phyloP scores from a whole-genome alignment of 2,329 filamentous ascomycete genomes.

The Ascochyta pisi region DNA sequence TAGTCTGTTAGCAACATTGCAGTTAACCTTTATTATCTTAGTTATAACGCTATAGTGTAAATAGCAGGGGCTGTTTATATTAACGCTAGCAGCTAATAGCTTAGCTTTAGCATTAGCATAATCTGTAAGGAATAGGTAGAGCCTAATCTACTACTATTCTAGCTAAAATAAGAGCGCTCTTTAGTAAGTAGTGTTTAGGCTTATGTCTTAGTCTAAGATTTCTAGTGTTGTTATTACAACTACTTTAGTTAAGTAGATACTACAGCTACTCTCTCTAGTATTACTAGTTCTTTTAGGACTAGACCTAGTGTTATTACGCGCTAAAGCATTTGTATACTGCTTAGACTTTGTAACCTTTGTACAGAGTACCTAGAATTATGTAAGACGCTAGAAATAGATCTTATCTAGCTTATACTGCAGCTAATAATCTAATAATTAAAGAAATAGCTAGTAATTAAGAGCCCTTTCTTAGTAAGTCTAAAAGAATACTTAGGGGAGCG shows the following conservation, averaged over 20 bases:
- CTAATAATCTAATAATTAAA: background rate
- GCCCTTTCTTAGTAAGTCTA: background rate
- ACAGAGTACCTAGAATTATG: background rate
- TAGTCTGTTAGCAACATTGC: background rate
- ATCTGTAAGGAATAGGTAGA: background rate
- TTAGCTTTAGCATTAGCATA: background rate
- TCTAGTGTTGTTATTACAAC: constrained; percentile 1
- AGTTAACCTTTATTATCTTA: background rate
- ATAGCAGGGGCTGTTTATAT: constrained; percentile 2
- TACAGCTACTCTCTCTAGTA: constrained; percentile 7
- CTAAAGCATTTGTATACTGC: background rate
- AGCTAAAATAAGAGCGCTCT: constrained; percentile 5
- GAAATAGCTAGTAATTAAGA: background rate
- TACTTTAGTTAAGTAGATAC: constrained; percentile 9
- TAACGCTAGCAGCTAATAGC: constrained; percentile 5
- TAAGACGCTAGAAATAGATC: background rate
- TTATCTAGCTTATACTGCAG: background rate
- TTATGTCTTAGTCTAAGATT: constrained; percentile 6
- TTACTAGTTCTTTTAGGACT: constrained; percentile 5
- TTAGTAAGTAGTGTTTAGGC: constrained; percentile 8
- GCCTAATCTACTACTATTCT: constrained; percentile 4
- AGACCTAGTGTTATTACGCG: background rate
- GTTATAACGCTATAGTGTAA: constrained; percentile 10
- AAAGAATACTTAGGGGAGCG: background rate
- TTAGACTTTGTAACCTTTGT: background rate